Percentiles rank a stretch among this genome's conserved stretches.
These are phyloP conservation scores for Dipodascus geniculatus DNA, from an alignment of 805 yeast species.

Conservation along the genomic window DNA sequence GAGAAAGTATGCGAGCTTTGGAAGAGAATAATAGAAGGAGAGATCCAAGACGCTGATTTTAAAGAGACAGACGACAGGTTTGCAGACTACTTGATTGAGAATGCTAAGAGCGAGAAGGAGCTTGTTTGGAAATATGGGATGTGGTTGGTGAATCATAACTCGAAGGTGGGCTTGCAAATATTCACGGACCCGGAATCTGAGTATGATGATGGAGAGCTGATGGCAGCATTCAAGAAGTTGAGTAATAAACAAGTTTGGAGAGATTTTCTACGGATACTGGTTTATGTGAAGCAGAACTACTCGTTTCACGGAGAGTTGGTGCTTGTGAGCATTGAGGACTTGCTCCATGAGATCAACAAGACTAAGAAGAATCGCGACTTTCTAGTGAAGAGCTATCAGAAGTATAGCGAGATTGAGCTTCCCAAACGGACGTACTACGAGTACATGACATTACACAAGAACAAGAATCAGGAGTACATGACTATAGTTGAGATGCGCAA, in stretches of 20 bases:
- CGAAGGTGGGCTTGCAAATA: constrained; percentile 23
- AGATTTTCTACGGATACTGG: constrained; percentile 5
- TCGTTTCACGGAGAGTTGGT: constrained; percentile 24
- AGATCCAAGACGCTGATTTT: constrained; percentile 18
- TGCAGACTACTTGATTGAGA: constrained; percentile 11
- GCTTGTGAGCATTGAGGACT: constrained; percentile 23
- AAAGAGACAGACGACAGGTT: constrained; percentile 19
- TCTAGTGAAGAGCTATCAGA: constrained; percentile 2
- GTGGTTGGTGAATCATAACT: constrained; percentile 23
- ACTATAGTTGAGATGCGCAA: constrained; percentile 15
- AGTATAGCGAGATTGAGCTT: constrained; percentile 17
- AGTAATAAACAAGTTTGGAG: constrained; percentile 27
- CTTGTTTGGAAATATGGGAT: constrained; percentile 29
- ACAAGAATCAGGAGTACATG: constrained; percentile 5
- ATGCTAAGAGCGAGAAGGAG: constrained; percentile 16
- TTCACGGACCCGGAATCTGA: constrained; percentile 19
- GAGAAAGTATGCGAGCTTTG: constrained; percentile 17
- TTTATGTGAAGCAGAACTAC: constrained; percentile 13
- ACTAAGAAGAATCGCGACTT: constrained; percentile 12
- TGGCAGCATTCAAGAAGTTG: constrained; percentile 22
- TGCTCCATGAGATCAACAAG: constrained; percentile 18
- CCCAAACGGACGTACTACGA: constrained; percentile 25
- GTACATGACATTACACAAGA: neutral
- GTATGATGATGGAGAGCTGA: constrained; percentile 22
- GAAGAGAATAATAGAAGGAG: constrained; percentile 17